phyloP scores from a whole-genome alignment of 2,329 filamentous ascomycete genomes.

The Aspergillus luchuensis region DNA sequence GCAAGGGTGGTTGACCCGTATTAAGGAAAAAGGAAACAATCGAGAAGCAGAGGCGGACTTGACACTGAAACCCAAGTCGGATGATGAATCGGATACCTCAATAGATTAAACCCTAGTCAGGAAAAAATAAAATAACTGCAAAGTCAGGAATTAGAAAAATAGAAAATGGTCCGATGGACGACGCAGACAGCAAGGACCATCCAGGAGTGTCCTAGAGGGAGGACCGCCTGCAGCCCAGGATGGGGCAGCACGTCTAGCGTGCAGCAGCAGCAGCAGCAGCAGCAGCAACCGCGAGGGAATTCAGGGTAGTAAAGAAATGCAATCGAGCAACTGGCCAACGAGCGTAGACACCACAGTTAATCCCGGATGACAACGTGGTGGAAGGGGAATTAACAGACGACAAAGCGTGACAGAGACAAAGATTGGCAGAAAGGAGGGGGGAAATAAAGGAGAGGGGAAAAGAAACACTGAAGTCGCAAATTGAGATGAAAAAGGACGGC shows the following conservation, averaged over 20 bases:
- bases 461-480: constrained; percentile 2
- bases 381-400: neutral
- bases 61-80: neutral
- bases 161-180: constrained; percentile 12
- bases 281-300: constrained; percentile 1
- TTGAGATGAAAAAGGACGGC: constrained; percentile 12
- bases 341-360: constrained; percentile 10
- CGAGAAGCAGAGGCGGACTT: neutral
- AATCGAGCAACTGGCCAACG: constrained; percentile 10
- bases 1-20: neutral
- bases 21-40: constrained; percentile 9
- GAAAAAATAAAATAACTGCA: constrained; percentile 6
- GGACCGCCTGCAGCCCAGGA: constrained; percentile 24
- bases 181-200: constrained; percentile 15
- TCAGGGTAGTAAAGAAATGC: constrained; percentile 7
- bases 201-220: constrained; percentile 22
- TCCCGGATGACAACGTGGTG: constrained; percentile 8
- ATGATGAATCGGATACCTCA: constrained; percentile 13
- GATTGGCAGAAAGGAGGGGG: neutral
- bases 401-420: constrained; percentile 1
- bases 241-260: constrained; percentile 26
- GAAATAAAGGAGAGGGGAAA: constrained; percentile 7
- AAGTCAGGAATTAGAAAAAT: constrained; percentile 5
- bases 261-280: constrained; percentile 18
- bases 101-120: constrained; percentile 8